Percentiles rank a stretch among this genome's conserved stretches.
Conservation (phyloP, 208 protist genomes). For the Novymonas esmeraldas region DNA sequence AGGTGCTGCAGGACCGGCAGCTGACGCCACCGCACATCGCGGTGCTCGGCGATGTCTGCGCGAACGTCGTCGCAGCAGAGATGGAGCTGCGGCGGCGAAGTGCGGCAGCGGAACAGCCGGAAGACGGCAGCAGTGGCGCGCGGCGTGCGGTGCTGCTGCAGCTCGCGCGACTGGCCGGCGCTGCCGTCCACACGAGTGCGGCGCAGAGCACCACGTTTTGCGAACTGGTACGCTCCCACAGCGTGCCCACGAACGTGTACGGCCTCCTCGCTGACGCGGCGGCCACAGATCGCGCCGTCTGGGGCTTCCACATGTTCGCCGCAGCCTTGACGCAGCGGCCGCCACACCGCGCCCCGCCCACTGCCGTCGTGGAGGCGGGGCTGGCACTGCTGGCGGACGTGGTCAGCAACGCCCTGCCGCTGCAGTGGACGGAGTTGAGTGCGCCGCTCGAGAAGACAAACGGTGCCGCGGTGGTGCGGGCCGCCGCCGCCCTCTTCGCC, state of each 20-base stretch:
- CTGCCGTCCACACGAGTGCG: not conserved
- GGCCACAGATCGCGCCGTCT: conserved; percentile 3
- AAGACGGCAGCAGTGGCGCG: not conserved
- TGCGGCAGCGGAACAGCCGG: not conserved
- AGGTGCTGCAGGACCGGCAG: conserved; percentile 10
- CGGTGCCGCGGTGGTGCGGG: conserved; percentile 31
- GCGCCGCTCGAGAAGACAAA: conserved; percentile 15
- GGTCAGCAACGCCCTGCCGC: conserved; percentile 55
- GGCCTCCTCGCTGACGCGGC: not conserved
- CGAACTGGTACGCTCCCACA: not conserved
- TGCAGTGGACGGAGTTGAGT: conserved; percentile 54
- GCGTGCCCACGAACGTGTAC: conserved; percentile 4
- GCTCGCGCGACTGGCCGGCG: not conserved
- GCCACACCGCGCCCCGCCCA: not conserved
- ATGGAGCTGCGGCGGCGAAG: not conserved
- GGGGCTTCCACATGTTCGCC: conserved; percentile 11
- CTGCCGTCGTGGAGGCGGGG: conserved; percentile 1
- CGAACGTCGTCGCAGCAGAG: conserved; percentile 6
- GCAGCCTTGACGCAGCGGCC: conserved; percentile 1
- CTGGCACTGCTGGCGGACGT: conserved; percentile 10
- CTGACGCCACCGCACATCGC: conserved; percentile 2
- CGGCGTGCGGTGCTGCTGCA: conserved; percentile 1
- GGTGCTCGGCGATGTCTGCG: conserved; percentile 7
- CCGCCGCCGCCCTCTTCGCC: conserved; percentile 27
- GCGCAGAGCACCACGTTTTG: not conserved